These are phyloP conservation scores for Fusarium sp. DNA, from an alignment of 2,329 filamentous ascomycete genomes.

Conservation along the genomic window DNA sequence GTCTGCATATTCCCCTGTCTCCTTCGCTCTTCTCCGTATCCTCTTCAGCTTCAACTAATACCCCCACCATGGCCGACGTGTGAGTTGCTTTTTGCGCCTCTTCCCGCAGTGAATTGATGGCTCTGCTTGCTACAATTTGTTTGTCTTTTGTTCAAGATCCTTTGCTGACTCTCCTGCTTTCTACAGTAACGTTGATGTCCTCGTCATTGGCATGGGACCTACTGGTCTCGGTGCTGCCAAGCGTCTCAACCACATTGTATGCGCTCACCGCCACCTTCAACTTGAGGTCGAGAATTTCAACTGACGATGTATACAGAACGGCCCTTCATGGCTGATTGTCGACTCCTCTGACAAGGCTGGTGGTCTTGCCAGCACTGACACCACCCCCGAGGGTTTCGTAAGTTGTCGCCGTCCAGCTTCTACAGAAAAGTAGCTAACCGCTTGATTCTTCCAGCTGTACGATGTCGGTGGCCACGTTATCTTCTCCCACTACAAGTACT, in stretches of 20 bases:
- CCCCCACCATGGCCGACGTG: constrained; percentile 58
- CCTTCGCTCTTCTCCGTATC: constrained; percentile 20
- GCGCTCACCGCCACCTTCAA: constrained; percentile 56
- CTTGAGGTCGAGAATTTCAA: constrained; percentile 36
- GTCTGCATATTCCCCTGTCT: constrained; percentile 39
- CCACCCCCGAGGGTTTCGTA: constrained; percentile 97
- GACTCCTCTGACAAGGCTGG: constrained; percentile 93
- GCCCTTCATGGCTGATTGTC: constrained; percentile 94
- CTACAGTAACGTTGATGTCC: constrained; percentile 88
- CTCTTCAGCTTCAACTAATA: constrained; percentile 34
- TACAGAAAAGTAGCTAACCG: constrained; percentile 37
- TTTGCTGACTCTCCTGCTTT: constrained; percentile 34
- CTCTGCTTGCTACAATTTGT: constrained; percentile 6
- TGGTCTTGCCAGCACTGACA: constrained; percentile 94
- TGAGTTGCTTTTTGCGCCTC: constrained; percentile 48
- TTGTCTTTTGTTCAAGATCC: neutral
- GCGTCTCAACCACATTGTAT: constrained; percentile 94
- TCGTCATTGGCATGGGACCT: constrained; percentile 97
- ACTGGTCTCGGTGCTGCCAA: constrained; percentile 98
- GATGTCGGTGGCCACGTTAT: constrained; percentile 98
- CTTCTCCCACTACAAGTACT: constrained; percentile 99
- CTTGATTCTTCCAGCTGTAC: constrained; percentile 76
- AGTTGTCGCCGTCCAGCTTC: constrained; percentile 59
- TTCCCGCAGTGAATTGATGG: constrained; percentile 18
- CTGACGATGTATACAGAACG: constrained; percentile 70